Percentiles rank a stretch among this genome's conserved stretches.
Conservation (phyloP, 768 basidiomycete genomes). For the Tulasnella sp. region DNA sequence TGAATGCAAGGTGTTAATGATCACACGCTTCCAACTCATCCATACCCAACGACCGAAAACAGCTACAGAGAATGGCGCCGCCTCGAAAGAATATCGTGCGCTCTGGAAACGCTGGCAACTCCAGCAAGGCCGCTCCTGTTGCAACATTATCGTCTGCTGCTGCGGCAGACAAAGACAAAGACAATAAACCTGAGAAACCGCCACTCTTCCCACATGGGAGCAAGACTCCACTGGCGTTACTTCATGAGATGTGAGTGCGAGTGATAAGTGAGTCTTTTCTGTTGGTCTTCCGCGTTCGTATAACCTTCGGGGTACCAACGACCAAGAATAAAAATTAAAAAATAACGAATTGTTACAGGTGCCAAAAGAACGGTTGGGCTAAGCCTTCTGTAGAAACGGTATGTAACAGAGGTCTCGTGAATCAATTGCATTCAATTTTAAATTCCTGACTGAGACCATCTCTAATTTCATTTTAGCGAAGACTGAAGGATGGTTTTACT, state of each 20-base stretch:
- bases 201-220: constrained; percentile 73
- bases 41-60: background rate
- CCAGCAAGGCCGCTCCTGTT: constrained; percentile 40
- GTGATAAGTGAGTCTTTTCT: background rate
- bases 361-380: constrained; percentile 85
- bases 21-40: background rate
- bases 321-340: too few relatives aligned
- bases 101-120: constrained; percentile 84
- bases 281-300: too few relatives aligned
- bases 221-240: constrained; percentile 68
- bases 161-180: constrained; percentile 12
- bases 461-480: constrained; percentile 11
- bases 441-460: too few relatives aligned
- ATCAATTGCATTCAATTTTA: too few relatives aligned
- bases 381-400: constrained; percentile 72
- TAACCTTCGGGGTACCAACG: too few relatives aligned
- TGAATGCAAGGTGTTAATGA: too few relatives aligned
- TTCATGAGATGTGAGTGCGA: constrained; percentile 56
- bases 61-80: background rate
- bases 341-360: constrained; percentile 47
- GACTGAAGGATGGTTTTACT: constrained; percentile 27
- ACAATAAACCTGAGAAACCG: constrained; percentile 19
- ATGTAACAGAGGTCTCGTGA: constrained; percentile 22
- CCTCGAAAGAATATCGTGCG: constrained; percentile 12
- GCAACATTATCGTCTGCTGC: constrained; percentile 29